A percentile compares a stretch with the other conserved stretches of the same genome.
Conservation (phyloP, 306 rosid species). For the Mimosa pudica region DNA sequence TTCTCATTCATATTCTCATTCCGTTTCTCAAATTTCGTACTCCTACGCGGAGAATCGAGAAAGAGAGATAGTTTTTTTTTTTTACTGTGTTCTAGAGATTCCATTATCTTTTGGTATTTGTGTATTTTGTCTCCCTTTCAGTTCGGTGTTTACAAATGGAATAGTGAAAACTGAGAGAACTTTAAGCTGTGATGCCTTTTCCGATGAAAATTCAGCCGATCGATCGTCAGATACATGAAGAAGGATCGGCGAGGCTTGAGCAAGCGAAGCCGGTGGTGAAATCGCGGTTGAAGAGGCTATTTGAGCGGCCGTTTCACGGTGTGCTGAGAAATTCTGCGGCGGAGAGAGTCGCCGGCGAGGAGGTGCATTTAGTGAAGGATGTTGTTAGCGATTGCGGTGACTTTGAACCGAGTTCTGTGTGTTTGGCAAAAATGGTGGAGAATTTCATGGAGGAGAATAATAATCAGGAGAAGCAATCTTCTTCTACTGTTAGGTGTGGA, state of each 20-base stretch:
- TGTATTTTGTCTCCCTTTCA: conserved; percentile 22
- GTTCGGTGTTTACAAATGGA: conserved; percentile 40
- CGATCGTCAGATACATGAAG: conserved; percentile 50
- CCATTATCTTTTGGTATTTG: conserved; percentile 22
- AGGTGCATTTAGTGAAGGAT: conserved; percentile 44
- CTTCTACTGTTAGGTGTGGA: conserved; percentile 45
- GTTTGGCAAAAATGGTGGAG: conserved; percentile 84
- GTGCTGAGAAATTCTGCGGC: conserved; percentile 51
- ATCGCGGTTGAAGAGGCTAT: conserved; percentile 76
- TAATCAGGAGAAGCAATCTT: conserved; percentile 53
- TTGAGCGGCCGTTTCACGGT: conserved; percentile 75
- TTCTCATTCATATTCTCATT: conserved; percentile 1
- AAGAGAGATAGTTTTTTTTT: background rate
- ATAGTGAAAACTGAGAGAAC: conserved; percentile 17
- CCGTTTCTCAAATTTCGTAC: conserved; percentile 44
- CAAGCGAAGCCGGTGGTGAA: conserved; percentile 63
- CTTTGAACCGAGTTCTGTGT: conserved; percentile 74
- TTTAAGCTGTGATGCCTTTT: conserved; percentile 51
- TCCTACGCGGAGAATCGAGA: conserved; percentile 30
- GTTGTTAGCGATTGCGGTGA: conserved; percentile 39
- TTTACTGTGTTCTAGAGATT: conserved; percentile 38
- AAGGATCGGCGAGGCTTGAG: conserved; percentile 42
- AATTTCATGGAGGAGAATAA: conserved; percentile 69
- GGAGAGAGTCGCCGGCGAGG: conserved; percentile 49
- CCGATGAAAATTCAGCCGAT: conserved; percentile 91